Evolutionary conservation across 305 asterid species (phyloP).

Genomic region (Fraxinus dipetala): DNA sequence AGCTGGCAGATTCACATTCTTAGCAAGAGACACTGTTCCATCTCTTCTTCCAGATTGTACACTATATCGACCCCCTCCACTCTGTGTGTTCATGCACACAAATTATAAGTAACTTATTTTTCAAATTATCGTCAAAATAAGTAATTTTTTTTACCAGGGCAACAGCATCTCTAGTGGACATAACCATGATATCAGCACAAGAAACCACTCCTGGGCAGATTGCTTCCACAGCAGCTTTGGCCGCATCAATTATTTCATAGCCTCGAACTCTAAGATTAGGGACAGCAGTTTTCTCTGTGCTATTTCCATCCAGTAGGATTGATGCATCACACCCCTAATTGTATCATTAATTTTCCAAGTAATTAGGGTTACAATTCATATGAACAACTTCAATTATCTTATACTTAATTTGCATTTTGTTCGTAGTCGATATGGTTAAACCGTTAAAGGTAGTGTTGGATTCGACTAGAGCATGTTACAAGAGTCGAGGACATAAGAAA

Average conservation of each 20-base stretch:
- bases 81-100: slow-evolving; percentile 4
- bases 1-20: slow-evolving; percentile 43
- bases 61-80: slow-evolving; percentile 47
- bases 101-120: neutral
- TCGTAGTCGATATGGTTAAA: neutral
- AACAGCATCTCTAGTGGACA: slow-evolving; percentile 60
- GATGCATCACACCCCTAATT: slow-evolving; percentile 62
- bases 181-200: slow-evolving; percentile 57
- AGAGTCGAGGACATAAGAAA: neutral
- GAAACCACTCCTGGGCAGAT: slow-evolving; percentile 46
- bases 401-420: no score
- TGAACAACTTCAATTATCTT: neutral
- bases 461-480: neutral
- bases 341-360: neutral
- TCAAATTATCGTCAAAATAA: neutral
- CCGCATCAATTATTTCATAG: slow-evolving; percentile 42
- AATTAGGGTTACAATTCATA: neutral
- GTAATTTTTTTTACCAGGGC: slow-evolving; percentile 32
- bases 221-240: slow-evolving; percentile 34
- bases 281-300: slow-evolving; percentile 38
- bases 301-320: slow-evolving; percentile 41
- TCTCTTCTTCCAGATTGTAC: slow-evolving; percentile 53
- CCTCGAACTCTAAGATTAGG: slow-evolving; percentile 50
- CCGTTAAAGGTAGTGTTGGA: neutral
- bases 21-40: slow-evolving; percentile 41